Percentiles rank a stretch among this genome's conserved stretches.
Evolutionary conservation across 495 filamentous ascomycete genomes (phyloP).

Genomic region (Letharia lupina): DNA sequence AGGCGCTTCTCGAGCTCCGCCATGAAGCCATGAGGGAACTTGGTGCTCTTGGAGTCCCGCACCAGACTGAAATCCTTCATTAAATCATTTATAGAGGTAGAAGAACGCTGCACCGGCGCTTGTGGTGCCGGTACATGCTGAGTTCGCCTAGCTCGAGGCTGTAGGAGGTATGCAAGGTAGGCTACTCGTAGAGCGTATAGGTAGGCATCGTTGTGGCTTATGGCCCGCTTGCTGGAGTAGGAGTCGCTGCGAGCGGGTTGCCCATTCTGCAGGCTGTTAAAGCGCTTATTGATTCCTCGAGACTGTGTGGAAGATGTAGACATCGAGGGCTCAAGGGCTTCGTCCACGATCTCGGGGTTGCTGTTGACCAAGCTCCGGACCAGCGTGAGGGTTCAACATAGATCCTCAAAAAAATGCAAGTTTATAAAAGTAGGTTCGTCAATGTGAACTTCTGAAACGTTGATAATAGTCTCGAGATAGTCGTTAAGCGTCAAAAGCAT

Average conservation of each 20-base stretch:
- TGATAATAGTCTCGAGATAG: not conserved
- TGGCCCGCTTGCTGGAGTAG: slow-evolving; percentile 38
- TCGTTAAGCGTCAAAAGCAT: slow-evolving; percentile 9
- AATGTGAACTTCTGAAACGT: not conserved
- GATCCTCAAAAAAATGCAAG: not conserved
- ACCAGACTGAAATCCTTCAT: slow-evolving; percentile 70
- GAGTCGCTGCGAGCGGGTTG: slow-evolving; percentile 47
- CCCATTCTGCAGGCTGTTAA: slow-evolving; percentile 49
- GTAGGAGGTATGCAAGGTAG: slow-evolving; percentile 86
- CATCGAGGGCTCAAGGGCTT: slow-evolving; percentile 31
- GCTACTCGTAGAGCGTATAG: slow-evolving; percentile 83
- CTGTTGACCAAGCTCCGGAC: slow-evolving; percentile 14
- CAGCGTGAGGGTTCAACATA: slow-evolving; percentile 9
- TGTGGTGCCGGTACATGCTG: slow-evolving; percentile 63
- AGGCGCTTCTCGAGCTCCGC: slow-evolving; percentile 59
- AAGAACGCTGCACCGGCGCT: slow-evolving; percentile 54
- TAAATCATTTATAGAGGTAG: slow-evolving; percentile 63
- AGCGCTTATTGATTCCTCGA: slow-evolving; percentile 46
- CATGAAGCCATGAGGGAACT: slow-evolving; percentile 73
- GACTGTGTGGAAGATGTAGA: slow-evolving; percentile 48
- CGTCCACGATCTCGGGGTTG: slow-evolving; percentile 10
- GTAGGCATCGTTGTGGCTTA: slow-evolving; percentile 69
- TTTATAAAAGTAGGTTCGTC: not conserved
- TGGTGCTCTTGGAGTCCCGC: slow-evolving; percentile 65
- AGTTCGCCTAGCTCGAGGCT: slow-evolving; percentile 77